Percentiles rank a stretch among this genome's conserved stretches.
phyloP scores from a whole-genome alignment of 2,329 filamentous ascomycete genomes.

The Lasiodiplodia sp. region DNA sequence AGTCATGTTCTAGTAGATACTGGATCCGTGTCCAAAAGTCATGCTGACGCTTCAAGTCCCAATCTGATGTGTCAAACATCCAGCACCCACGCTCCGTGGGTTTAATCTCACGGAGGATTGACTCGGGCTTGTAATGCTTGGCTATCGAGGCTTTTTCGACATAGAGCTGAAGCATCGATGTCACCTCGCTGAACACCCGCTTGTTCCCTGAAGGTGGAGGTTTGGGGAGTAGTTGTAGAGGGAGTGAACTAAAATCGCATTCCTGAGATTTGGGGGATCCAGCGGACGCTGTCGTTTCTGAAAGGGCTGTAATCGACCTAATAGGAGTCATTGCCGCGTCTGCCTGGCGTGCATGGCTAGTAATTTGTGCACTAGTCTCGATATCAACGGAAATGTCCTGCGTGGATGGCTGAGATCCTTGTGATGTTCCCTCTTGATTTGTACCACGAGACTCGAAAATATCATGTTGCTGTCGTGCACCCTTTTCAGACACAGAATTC shows the following conservation, averaged over 20 bases:
- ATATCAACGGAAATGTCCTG: not conserved
- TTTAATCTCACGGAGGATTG: slow-evolving; percentile 33
- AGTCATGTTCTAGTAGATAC: slow-evolving; percentile 65
- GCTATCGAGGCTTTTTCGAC: slow-evolving; percentile 31
- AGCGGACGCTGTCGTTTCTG: too few species aligned
- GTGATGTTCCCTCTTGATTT: not conserved
- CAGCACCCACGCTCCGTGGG: slow-evolving; percentile 77
- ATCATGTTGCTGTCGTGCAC: not conserved
- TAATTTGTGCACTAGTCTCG: too few species aligned
- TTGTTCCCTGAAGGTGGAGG: slow-evolving; percentile 31
- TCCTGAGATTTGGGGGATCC: not conserved
- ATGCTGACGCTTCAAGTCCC: slow-evolving; percentile 58
- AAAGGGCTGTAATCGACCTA: not conserved
- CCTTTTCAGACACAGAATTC: not conserved
- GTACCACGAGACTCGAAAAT: not conserved
- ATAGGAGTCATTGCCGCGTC: not conserved
- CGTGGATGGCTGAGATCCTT: not conserved
- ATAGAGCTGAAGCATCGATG: slow-evolving; percentile 9
- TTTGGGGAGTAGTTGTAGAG: slow-evolving; percentile 39
- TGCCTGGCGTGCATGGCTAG: not conserved
- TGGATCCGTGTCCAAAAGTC: slow-evolving; percentile 69
- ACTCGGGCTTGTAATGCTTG: slow-evolving; percentile 24
- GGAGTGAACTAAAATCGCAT: slow-evolving; percentile 37
- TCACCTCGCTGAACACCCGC: slow-evolving; percentile 20
- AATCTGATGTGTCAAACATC: slow-evolving; percentile 66